These are phyloP conservation scores for Rhizophagus sp. DNA, from an alignment of 192 early-diverging fungal species.

Conservation along the genomic window DNA sequence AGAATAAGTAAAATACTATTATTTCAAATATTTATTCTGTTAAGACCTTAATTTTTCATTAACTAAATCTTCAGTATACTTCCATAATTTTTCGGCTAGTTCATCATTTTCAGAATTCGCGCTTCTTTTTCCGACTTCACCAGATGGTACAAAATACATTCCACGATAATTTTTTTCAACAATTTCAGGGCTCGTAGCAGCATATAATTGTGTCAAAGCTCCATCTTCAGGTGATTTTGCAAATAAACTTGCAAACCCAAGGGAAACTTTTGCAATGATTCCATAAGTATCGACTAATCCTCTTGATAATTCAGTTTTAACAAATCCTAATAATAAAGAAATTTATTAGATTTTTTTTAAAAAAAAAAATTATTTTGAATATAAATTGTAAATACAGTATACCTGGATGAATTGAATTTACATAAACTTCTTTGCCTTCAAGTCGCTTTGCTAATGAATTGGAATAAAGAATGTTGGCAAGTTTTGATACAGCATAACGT, in stretches of 20 bases:
- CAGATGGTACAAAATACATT: slow-evolving; percentile 40
- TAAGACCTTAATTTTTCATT: background rate
- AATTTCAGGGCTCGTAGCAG: slow-evolving; percentile 54
- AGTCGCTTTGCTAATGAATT: slow-evolving; percentile 45
- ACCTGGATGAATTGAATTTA: slow-evolving; percentile 55
- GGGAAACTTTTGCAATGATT: slow-evolving; percentile 6
- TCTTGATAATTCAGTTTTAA: slow-evolving; percentile 49
- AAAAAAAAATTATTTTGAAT: background rate
- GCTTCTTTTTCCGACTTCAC: slow-evolving; percentile 19
- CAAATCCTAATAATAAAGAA: slow-evolving; percentile 38
- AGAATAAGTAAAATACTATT: too few relatives aligned
- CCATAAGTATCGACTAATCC: slow-evolving; percentile 32
- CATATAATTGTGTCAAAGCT: slow-evolving; percentile 48
- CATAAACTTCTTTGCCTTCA: slow-evolving; percentile 35
- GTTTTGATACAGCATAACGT: slow-evolving; percentile 55
- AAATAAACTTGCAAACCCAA: slow-evolving; percentile 32
- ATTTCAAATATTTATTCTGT: background rate
- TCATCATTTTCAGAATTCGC: slow-evolving; percentile 29
- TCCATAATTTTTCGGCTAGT: slow-evolving; percentile 34
- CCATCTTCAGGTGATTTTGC: slow-evolving; percentile 41
- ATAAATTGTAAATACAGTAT: background rate
- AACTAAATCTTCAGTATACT: slow-evolving; percentile 28
- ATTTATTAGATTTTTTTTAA: background rate
- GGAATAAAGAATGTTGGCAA: slow-evolving; percentile 56
- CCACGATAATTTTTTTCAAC: slow-evolving; percentile 43